These are phyloP conservation scores for Persicaria tinctoria DNA, from an alignment of 148 eudicot species.

Conservation along the genomic window DNA sequence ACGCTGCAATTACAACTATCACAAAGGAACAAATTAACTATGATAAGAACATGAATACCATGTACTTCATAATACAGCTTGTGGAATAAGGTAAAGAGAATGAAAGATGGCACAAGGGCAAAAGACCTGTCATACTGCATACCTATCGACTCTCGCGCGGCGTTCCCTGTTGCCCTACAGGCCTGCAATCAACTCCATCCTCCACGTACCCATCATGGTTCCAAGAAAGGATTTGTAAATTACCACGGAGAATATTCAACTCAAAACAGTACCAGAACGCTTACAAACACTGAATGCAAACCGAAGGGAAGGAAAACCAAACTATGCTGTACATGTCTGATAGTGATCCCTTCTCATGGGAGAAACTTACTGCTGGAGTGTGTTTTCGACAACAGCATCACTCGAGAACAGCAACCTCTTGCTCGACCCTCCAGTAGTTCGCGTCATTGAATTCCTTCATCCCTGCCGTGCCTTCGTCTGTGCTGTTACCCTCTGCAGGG, in stretches of 20 bases:
- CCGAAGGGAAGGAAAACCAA: constrained; percentile 10
- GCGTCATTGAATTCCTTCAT: constrained; percentile 82
- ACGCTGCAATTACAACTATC: not conserved
- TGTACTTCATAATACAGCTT: not conserved
- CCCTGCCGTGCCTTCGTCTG: constrained; percentile 35
- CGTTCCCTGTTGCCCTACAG: not conserved
- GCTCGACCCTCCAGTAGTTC: constrained; percentile 94
- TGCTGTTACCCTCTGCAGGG: constrained; percentile 14
- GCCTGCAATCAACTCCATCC: not conserved
- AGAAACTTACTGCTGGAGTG: not conserved
- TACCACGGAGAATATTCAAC: constrained; percentile 3
- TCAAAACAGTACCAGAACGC: not conserved
- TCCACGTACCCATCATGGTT: not conserved
- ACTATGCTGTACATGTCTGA: constrained; percentile 13
- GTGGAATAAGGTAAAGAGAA: not conserved
- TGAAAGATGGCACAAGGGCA: not conserved
- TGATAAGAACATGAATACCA: not conserved
- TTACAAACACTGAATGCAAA: constrained; percentile 9
- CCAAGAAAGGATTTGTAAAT: not conserved
- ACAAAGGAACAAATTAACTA: not conserved
- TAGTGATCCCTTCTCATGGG: constrained; percentile 7
- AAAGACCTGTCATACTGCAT: not conserved
- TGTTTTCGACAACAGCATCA: constrained; percentile 16
- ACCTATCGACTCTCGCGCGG: not conserved
- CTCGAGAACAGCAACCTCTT: constrained; percentile 74